These are phyloP conservation scores for Heteromeles arbutifolia DNA, from an alignment of 306 rosid species.

Conservation along the genomic window DNA sequence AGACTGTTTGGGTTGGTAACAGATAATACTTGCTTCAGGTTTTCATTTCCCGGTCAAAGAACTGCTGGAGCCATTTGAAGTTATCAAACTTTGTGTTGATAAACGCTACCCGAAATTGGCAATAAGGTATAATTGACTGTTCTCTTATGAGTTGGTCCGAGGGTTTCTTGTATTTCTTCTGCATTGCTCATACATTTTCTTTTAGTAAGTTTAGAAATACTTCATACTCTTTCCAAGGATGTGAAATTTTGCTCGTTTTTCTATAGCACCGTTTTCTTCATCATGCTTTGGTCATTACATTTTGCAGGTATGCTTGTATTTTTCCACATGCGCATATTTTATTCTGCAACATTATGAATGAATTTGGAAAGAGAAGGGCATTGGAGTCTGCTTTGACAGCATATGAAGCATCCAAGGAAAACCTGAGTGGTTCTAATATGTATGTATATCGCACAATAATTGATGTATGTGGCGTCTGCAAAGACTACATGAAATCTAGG, in stretches of 20 bases:
- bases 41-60: constrained; percentile 54
- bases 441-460: constrained; percentile 73
- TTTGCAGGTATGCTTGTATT: constrained; percentile 78
- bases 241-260: neutral
- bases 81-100: constrained; percentile 57
- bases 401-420: constrained; percentile 54
- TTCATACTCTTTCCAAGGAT: neutral
- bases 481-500: constrained; percentile 77
- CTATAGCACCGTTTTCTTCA: neutral
- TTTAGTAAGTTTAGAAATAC: neutral
- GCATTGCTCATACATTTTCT: neutral
- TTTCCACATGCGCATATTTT: constrained; percentile 64
- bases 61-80: constrained; percentile 54
- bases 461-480: constrained; percentile 78
- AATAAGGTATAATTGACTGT: constrained; percentile 61
- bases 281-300: constrained; percentile 12
- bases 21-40: constrained; percentile 52
- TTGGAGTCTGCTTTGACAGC: constrained; percentile 66
- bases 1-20: constrained; percentile 23
- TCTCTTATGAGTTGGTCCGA: neutral
- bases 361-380: constrained; percentile 74
- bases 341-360: constrained; percentile 56
- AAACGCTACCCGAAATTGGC: constrained; percentile 61
- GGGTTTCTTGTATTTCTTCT: constrained; percentile 12
- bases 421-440: constrained; percentile 52